Evolutionary conservation across 163 green algal species (phyloP), one percentile per base, ranked within the genome.

Genomic region (Volvox carteri): DNA sequence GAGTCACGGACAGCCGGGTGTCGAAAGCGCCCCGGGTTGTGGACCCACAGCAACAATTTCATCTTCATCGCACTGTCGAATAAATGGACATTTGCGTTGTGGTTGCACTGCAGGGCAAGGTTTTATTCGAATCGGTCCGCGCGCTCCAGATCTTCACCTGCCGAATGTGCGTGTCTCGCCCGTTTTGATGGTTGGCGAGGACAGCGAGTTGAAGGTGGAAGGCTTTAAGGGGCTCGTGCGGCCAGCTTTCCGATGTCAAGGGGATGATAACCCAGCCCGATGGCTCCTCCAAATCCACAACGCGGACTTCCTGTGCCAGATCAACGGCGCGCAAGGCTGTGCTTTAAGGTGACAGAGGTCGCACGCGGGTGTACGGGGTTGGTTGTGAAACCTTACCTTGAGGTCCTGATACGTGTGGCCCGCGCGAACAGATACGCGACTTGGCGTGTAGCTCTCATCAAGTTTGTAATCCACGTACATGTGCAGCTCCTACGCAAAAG

Each of bases 381-480:
- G 62, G n/a, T 41, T 74, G 12, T n/a, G 30, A 18, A 33, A 7
- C 33, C 39, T 11, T 70, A 92, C 97, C 85, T 96, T 95, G 41
- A 99, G 89, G 91, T 99, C 98, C 77, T 96, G 88, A 30, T 94
- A 95, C 1, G 68, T 93, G 73, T 95, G 98, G n/a, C 98, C 98
- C 0, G 95, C 97, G 0, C 97, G 88, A 5, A 99, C 92, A 21
- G 93, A 94, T 0, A 99, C 92, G 74, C 95, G 95, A 77, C 91
- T 96, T 4, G 98, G 98, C 12, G 98, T 99, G 95, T 99, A 99
- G 85, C 94, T 98, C 93, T 99, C 98, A 90, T 99, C 98, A 12
- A 96, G 86, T 84, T 97, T 98, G 92, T 95, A 99, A 90, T 99
- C 96, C 4, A 98, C 83, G 80, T 98, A 95, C 18, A 99, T 39